Conservation (phyloP, 257 asterid genomes). For the Solanum raphanifolium region DNA sequence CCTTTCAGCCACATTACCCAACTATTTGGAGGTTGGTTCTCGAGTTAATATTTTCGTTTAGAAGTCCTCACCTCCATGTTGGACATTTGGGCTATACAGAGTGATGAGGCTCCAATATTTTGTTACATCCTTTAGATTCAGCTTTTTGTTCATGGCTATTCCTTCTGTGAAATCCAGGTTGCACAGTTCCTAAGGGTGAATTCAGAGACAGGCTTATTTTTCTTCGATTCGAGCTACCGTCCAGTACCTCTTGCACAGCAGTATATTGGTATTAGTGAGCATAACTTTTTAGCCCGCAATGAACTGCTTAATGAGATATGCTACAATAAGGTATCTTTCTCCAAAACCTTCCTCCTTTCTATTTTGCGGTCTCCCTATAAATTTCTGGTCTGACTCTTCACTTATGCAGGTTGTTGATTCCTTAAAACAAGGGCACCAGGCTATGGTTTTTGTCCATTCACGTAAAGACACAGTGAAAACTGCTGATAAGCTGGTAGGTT, state of each 20-base stretch:
- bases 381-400: not conserved
- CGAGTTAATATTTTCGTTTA: slow-evolving; percentile 5
- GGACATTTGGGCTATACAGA: not conserved
- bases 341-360: not conserved
- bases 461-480: slow-evolving; percentile 97
- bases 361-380: not conserved
- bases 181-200: slow-evolving; percentile 96
- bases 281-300: slow-evolving; percentile 68
- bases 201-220: slow-evolving; percentile 83
- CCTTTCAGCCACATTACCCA: slow-evolving; percentile 95
- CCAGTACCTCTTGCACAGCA: slow-evolving; percentile 98
- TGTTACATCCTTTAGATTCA: slow-evolving; percentile 2
- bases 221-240: slow-evolving; percentile 91
- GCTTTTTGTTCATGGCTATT: not conserved
- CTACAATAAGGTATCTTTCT: slow-evolving; percentile 59
- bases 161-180: slow-evolving; percentile 45
- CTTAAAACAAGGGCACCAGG: slow-evolving; percentile 82
- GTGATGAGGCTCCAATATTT: not conserved
- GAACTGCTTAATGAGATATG: slow-evolving; percentile 81
- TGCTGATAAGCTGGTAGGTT: slow-evolving; percentile 79
- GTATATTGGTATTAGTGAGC: slow-evolving; percentile 84
- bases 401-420: slow-evolving; percentile 70
- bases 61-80: not conserved
- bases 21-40: slow-evolving; percentile 74
- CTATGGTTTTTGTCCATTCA: slow-evolving; percentile 96